Conservation (phyloP, 495 filamentous ascomycete species). For the Aspergillus leporis region DNA sequence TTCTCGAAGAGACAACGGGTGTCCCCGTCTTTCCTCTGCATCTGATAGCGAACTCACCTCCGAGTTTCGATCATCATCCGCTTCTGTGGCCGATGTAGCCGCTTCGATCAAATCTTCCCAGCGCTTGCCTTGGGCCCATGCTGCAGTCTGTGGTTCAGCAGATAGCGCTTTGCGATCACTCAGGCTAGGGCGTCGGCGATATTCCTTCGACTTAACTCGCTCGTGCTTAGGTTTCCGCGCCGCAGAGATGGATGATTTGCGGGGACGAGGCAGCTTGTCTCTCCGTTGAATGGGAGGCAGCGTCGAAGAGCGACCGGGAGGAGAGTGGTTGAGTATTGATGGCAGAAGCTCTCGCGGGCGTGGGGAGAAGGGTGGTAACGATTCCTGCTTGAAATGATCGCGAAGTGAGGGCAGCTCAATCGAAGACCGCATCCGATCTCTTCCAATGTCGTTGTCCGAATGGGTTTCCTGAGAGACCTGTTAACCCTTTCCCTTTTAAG, state of each 20-base stretch:
- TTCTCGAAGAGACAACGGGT: neutral
- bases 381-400: constrained; percentile 70
- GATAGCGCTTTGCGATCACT: constrained; percentile 80
- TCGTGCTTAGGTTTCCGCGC: constrained; percentile 74
- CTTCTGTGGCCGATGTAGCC: constrained; percentile 83
- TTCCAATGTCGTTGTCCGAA: constrained; percentile 69
- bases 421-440: constrained; percentile 55
- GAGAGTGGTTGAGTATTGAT: constrained; percentile 76
- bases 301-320: constrained; percentile 83
- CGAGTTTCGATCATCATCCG: constrained; percentile 79
- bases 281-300: constrained; percentile 75
- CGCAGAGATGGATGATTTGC: constrained; percentile 80
- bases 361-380: constrained; percentile 59
- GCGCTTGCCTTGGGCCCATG: constrained; percentile 75
- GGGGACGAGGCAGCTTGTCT: constrained; percentile 64
- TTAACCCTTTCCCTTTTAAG: neutral
- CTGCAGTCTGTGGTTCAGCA: constrained; percentile 72
- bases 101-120: constrained; percentile 96
- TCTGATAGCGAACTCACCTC: constrained; percentile 32
- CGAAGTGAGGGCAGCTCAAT: constrained; percentile 76
- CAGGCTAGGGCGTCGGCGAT: constrained; percentile 63
- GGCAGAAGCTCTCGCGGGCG: constrained; percentile 73
- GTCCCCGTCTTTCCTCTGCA: neutral
- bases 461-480: constrained; percentile 58
- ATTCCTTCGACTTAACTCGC: constrained; percentile 71